Evolutionary conservation across 495 filamentous ascomycete species (phyloP).

Genomic region (Daldinia grandis): DNA sequence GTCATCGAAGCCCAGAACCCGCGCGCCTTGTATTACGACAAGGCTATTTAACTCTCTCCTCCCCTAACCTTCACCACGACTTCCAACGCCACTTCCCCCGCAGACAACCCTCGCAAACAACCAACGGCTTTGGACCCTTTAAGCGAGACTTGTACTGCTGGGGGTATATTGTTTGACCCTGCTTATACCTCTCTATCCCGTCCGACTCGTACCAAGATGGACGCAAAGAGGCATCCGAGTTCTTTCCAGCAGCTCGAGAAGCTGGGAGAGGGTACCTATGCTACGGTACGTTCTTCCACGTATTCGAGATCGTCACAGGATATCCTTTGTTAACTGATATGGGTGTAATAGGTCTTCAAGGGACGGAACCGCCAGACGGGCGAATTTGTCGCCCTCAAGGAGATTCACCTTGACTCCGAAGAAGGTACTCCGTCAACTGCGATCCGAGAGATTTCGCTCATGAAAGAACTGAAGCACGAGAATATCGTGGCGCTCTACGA

Average conservation of each 20-base stretch:
- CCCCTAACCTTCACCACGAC: constrained; percentile 38
- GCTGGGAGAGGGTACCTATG: constrained; percentile 98
- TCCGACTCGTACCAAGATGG: constrained; percentile 64
- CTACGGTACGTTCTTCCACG: constrained; percentile 72
- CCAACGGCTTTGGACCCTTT: constrained; percentile 23
- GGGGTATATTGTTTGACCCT: constrained; percentile 24
- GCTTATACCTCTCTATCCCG: constrained; percentile 19
- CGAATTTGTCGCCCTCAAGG: constrained; percentile 96
- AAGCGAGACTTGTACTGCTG: constrained; percentile 29
- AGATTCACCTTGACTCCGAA: constrained; percentile 98
- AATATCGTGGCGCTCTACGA: constrained; percentile 98
- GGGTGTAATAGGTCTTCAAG: constrained; percentile 84
- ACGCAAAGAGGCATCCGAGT: constrained; percentile 87
- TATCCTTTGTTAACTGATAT: constrained; percentile 21
- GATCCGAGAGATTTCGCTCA: constrained; percentile 97
- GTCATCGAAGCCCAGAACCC: constrained; percentile 2
- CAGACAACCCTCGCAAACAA: constrained; percentile 22
- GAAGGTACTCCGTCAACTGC: constrained; percentile 98
- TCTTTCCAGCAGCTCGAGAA: constrained; percentile 99
- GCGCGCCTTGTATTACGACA: constrained; percentile 39
- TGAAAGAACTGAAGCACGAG: constrained; percentile 99
- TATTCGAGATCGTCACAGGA: not conserved
- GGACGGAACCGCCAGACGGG: constrained; percentile 95
- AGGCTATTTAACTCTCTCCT: constrained; percentile 28
- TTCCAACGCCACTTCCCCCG: constrained; percentile 32